Percentiles rank a stretch among this genome's conserved stretches.
Evolutionary conservation across 2,329 filamentous ascomycete genomes (phyloP).

Genomic region (Paramyrothecium sp.): DNA sequence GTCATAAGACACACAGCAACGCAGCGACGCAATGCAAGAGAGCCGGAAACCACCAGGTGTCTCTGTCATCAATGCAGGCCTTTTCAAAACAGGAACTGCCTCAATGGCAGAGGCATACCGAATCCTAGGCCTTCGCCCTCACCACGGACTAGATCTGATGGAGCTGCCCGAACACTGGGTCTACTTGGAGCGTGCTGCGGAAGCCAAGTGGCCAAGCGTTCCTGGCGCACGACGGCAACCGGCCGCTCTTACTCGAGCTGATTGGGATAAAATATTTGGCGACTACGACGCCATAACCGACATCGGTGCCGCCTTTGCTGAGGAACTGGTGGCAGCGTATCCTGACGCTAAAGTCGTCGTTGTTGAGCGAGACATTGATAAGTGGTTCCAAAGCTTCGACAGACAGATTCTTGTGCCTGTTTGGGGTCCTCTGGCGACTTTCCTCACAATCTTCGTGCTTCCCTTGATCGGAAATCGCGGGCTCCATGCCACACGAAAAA

Average conservation of each 20-base stretch:
- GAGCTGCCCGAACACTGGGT: background rate
- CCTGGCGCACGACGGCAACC: background rate
- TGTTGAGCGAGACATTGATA: constrained; percentile 22
- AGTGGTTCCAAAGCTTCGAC: constrained; percentile 21
- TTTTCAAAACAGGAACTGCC: background rate
- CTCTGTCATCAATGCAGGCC: constrained; percentile 1
- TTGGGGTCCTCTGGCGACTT: background rate
- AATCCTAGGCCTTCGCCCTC: background rate
- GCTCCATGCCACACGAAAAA: constrained; percentile 11
- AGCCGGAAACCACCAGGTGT: background rate
- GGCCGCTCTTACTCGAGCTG: constrained; percentile 8
- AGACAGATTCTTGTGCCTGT: background rate
- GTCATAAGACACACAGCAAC: constrained; percentile 19
- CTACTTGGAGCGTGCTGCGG: background rate
- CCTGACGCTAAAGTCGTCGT: constrained; percentile 27
- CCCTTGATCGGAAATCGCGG: background rate
- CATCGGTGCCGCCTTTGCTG: constrained; percentile 17
- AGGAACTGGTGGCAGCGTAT: constrained; percentile 22
- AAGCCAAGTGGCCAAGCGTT: background rate
- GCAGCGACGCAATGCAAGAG: background rate
- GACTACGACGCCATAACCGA: constrained; percentile 23
- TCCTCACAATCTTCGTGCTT: background rate
- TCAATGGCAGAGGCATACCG: constrained; percentile 1
- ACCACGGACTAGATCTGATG: background rate
- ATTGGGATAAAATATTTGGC: constrained; percentile 23